phyloP scores from a whole-genome alignment of 2,329 filamentous ascomycete genomes.

The Hymenoscyphus albidus region DNA sequence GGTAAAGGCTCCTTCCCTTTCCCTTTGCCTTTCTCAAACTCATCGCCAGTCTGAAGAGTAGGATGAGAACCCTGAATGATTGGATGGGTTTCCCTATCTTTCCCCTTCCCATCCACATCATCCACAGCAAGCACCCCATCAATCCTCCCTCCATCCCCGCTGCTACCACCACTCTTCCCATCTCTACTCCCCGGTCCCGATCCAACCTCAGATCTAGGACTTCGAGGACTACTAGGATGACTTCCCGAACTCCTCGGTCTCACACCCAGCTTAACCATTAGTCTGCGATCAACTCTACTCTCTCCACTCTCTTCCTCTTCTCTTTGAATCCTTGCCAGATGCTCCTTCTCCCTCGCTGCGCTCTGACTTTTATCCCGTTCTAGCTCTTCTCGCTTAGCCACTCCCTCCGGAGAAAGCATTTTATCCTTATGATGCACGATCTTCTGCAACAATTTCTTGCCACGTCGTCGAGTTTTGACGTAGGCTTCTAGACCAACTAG shows the following conservation, averaged over 20 bases:
- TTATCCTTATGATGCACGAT: slow-evolving; percentile 54
- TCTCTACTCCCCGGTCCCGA: neutral
- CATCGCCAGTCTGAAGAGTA: neutral
- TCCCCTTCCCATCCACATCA: neutral
- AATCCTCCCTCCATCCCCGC: neutral
- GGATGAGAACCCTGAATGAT: neutral
- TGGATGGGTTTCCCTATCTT: neutral
- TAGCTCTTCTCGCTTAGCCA: slow-evolving; percentile 53
- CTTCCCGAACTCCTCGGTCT: slow-evolving; percentile 5
- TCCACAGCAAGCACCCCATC: neutral
- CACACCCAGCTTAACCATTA: slow-evolving; percentile 42
- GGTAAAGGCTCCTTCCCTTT: neutral
- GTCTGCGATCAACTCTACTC: slow-evolving; percentile 28
- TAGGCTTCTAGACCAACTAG: slow-evolving; percentile 81
- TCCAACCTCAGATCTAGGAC: neutral
- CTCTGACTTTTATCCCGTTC: slow-evolving; percentile 59
- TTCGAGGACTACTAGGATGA: neutral
- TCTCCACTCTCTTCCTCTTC: slow-evolving; percentile 21
- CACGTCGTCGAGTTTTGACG: slow-evolving; percentile 59
- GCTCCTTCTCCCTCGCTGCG: slow-evolving; percentile 48
- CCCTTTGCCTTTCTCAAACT: neutral
- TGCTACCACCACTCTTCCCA: neutral
- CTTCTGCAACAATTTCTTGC: slow-evolving; percentile 53
- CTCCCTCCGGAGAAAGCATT: slow-evolving; percentile 57
- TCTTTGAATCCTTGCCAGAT: slow-evolving; percentile 32